Evolutionary conservation across 345 rosid species (phyloP).

Genomic region (Hibiscus tridactylites): DNA sequence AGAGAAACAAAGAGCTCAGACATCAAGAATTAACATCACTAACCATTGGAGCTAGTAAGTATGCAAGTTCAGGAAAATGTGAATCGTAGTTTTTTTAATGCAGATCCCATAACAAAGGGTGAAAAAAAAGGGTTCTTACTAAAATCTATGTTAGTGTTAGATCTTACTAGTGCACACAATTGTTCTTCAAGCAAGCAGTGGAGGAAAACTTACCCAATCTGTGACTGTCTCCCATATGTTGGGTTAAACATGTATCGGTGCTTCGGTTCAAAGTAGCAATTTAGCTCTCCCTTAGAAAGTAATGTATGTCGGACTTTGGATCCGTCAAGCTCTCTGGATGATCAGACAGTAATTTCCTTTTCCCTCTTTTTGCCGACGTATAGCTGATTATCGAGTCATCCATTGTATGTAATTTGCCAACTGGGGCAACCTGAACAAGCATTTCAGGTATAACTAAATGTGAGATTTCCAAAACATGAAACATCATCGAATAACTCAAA

Average conservation of each 20-base stretch:
- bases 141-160: background rate
- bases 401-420: background rate
- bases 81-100: background rate
- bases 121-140: background rate
- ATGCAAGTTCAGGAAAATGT: background rate
- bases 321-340: constrained; percentile 2
- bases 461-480: background rate
- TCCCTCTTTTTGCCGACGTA: constrained; percentile 11
- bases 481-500: background rate
- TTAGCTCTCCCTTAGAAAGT: constrained; percentile 17
- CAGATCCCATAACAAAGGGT: background rate
- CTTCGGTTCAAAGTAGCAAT: background rate
- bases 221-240: background rate
- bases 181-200: constrained; percentile 6
- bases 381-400: constrained; percentile 8
- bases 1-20: too few relatives aligned
- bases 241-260: background rate
- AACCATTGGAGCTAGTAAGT: background rate
- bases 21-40: too few relatives aligned
- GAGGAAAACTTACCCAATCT: background rate
- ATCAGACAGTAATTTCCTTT: constrained; percentile 11
- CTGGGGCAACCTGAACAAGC: constrained; percentile 26
- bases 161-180: background rate
- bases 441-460: background rate
- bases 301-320: constrained; percentile 11